phyloP scores from a whole-genome alignment of 805 yeast genomes.

The Metschnikowia colocasiae region DNA sequence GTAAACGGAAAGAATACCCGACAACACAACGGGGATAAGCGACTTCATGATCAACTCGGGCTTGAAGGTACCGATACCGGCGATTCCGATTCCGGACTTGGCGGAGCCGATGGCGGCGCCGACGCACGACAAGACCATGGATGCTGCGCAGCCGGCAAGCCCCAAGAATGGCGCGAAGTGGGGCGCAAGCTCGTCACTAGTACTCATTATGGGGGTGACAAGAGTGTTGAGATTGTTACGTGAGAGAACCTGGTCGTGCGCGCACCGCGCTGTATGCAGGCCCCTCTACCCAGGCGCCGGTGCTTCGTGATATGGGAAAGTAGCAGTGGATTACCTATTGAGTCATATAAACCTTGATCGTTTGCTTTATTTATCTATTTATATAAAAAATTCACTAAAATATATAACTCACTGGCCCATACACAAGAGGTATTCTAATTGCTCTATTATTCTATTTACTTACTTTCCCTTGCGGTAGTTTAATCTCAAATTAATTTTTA shows the following conservation, averaged over 20 bases:
- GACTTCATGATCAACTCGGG: conserved; percentile 97
- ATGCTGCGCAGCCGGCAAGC: conserved; percentile 94
- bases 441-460: no score
- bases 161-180: conserved; percentile 96
- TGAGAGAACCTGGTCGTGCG: neutral
- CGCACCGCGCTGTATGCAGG: neutral
- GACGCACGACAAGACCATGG: conserved; percentile 87
- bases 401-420: no score
- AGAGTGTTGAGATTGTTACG: neutral
- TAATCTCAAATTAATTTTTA: no score
- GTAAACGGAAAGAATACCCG: conserved; percentile 95
- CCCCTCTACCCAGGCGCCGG: no score
- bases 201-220: conserved; percentile 15
- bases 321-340: no score
- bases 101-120: conserved; percentile 99
- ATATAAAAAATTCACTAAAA: no score
- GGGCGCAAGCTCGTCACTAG: conserved; percentile 68
- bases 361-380: no score
- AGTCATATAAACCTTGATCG: no score
- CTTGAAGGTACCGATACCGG: conserved; percentile 96
- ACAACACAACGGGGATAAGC: conserved; percentile 95
- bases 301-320: no score
- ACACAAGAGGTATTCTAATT: no score
- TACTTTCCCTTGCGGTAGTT: no score
- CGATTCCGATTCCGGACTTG: conserved; percentile 95